These are phyloP conservation scores for Cystobasidium pallidum DNA, from an alignment of 1,284 basidiomycete species.

Conservation along the genomic window DNA sequence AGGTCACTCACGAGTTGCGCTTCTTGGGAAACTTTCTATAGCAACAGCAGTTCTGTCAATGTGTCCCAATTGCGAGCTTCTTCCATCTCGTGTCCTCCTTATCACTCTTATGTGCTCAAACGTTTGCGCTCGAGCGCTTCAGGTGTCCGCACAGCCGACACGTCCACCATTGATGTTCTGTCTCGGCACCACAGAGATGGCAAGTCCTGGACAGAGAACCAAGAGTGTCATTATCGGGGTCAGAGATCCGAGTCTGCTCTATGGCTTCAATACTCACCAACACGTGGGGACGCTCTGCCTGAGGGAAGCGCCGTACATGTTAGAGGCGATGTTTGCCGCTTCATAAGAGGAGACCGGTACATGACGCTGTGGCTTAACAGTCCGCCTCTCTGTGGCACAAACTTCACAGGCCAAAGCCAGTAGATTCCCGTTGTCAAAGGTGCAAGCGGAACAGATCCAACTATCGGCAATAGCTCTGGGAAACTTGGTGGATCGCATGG, in stretches of 20 bases:
- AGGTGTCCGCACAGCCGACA: constrained; percentile 28
- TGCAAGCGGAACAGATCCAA: constrained; percentile 30
- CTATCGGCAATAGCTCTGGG: background rate
- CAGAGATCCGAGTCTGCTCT: background rate
- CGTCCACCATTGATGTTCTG: constrained; percentile 39
- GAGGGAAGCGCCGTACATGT: too few relatives aligned
- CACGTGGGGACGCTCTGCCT: background rate
- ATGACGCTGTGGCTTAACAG: background rate
- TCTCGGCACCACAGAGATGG: constrained; percentile 29
- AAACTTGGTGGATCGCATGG: background rate
- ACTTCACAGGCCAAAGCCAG: constrained; percentile 15
- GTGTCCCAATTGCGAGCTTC: too few relatives aligned
- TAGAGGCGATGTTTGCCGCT: background rate
- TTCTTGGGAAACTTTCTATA: too few relatives aligned
- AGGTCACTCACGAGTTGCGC: too few relatives aligned
- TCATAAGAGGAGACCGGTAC: background rate
- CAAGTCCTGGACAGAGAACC: constrained; percentile 9
- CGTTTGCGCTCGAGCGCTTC: constrained; percentile 27
- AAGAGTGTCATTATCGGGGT: background rate
- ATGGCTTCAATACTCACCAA: constrained; percentile 1
- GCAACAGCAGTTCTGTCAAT: too few relatives aligned
- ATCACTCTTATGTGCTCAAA: background rate
- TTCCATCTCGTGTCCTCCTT: too few relatives aligned
- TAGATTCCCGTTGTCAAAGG: constrained; percentile 19
- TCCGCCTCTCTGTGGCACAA: constrained; percentile 14